Percentiles rank a stretch among this genome's conserved stretches.
Conservation (phyloP, 2,329 filamentous ascomycete genomes). For the Cadophora malorum region DNA sequence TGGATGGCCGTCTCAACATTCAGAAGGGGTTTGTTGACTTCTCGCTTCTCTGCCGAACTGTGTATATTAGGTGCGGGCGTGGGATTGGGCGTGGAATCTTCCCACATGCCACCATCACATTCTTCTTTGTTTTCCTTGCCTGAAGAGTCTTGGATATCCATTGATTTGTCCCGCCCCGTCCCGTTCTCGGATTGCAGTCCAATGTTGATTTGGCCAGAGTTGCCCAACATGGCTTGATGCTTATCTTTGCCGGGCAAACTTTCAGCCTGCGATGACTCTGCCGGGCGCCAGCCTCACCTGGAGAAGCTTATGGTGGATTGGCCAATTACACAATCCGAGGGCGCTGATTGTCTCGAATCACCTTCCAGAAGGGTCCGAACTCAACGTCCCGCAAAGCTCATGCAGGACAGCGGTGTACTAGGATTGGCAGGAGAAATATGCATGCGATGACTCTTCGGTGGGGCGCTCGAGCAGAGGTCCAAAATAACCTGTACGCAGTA, state of each 20-base stretch:
- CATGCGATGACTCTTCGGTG: constrained; percentile 5
- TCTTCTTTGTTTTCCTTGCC: background rate
- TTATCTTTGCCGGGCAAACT: constrained; percentile 8
- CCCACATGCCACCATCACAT: background rate
- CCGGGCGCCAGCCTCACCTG: constrained; percentile 5
- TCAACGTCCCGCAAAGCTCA: constrained; percentile 2
- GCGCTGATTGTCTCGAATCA: constrained; percentile 9
- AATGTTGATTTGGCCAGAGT: background rate
- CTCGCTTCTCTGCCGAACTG: background rate
- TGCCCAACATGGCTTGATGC: constrained; percentile 2
- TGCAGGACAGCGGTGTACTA: constrained; percentile 7
- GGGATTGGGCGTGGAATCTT: background rate
- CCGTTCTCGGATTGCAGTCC: background rate
- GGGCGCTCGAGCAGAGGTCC: background rate
- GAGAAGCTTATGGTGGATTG: background rate
- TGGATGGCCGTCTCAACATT: too few species aligned
- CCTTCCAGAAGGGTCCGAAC: constrained; percentile 1
- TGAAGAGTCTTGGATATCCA: background rate
- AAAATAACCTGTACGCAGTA: background rate
- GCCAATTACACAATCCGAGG: background rate
- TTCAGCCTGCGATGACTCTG: constrained; percentile 11
- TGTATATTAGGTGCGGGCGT: background rate
- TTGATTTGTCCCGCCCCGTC: background rate
- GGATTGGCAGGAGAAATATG: constrained; percentile 9
- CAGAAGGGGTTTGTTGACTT: background rate